Percentiles rank a stretch among this genome's conserved stretches.
Conservation (phyloP, 2,329 filamentous ascomycete genomes). For the Microsporum audouinii region DNA sequence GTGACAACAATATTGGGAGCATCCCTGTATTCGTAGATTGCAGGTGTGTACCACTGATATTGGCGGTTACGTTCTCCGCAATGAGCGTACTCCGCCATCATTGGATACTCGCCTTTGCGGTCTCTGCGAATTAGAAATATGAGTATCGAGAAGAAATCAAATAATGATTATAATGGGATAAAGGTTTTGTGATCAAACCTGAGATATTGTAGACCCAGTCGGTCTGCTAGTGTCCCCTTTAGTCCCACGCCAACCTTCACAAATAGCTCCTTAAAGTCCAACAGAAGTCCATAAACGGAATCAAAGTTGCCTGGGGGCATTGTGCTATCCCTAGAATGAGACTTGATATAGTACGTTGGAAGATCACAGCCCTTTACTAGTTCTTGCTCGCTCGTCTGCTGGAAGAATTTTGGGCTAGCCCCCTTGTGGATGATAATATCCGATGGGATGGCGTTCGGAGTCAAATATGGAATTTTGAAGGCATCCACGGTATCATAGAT, state of each 20-base stretch:
- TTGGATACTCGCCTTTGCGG: not conserved
- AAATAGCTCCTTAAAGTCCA: not conserved
- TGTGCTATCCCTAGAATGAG: not conserved
- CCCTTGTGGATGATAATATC: not conserved
- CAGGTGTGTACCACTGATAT: not conserved
- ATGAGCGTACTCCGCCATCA: not conserved
- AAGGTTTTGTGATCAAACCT: not conserved
- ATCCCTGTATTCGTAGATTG: not conserved
- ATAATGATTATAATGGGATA: no score
- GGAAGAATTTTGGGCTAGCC: not conserved
- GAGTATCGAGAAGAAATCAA: not conserved
- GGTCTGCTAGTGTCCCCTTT: not conserved
- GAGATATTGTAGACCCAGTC: not conserved
- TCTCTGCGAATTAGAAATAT: not conserved
- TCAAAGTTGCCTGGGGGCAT: not conserved
- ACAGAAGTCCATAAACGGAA: not conserved
- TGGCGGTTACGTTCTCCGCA: not conserved
- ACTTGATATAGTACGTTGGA: not conserved
- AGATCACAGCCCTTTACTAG: not conserved
- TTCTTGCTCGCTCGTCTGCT: not conserved
- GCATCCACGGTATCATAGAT: not conserved
- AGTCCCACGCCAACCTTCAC: not conserved
- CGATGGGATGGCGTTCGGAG: not conserved
- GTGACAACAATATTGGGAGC: not conserved
- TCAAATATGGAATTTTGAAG: not conserved